A percentile compares a stretch with the other conserved stretches of the same genome.
Evolutionary conservation across 1,284 basidiomycete species (phyloP).

Genomic region (Abortiporus biennis): DNA sequence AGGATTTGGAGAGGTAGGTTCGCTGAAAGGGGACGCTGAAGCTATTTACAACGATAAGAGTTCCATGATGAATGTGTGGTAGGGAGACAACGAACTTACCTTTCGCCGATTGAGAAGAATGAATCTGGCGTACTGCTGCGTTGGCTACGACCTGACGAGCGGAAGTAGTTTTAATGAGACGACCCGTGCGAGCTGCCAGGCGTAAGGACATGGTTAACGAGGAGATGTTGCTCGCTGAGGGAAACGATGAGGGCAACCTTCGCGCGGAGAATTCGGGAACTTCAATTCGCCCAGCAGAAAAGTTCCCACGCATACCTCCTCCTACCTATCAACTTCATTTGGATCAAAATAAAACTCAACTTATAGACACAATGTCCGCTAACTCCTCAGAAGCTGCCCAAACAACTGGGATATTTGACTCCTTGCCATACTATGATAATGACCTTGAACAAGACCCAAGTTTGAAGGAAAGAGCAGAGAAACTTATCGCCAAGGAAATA

Average conservation of each 20-base stretch:
- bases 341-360: too few relatives aligned
- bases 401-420: constrained; percentile 51
- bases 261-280: background rate
- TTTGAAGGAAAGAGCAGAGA: constrained; percentile 67
- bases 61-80: constrained; percentile 1
- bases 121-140: constrained; percentile 29
- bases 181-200: constrained; percentile 35
- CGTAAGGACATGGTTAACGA: constrained; percentile 45
- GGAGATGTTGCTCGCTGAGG: constrained; percentile 7
- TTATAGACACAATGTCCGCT: constrained; percentile 10
- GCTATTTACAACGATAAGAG: constrained; percentile 30
- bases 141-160: constrained; percentile 19
- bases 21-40: constrained; percentile 75
- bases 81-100: constrained; percentile 31
- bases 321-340: too few relatives aligned
- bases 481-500: constrained; percentile 63
- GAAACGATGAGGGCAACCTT: background rate
- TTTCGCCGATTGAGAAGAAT: constrained; percentile 40
- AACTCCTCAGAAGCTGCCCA: constrained; percentile 1
- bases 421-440: constrained; percentile 92
- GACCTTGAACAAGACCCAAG: constrained; percentile 77
- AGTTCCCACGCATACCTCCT: constrained; percentile 8
- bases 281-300: background rate
- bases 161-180: constrained; percentile 28
- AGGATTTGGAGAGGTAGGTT: constrained; percentile 84